Base-by-base conservation (phyloP, 768 basidiomycete genomes). In the Lactarius vividus region DNA sequence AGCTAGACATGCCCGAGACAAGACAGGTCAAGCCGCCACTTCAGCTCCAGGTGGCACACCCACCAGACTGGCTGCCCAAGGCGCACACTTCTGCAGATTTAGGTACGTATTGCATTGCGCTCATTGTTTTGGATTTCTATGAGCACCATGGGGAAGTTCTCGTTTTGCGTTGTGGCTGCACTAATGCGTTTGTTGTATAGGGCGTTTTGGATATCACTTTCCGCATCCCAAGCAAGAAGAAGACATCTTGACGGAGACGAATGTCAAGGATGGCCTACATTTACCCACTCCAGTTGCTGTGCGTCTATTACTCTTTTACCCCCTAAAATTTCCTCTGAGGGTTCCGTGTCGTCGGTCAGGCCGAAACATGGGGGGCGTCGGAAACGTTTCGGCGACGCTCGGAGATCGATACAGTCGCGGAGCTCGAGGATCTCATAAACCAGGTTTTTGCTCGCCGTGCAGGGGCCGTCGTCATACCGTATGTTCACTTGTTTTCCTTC, bases 161-260 rank as follows among this genome's bases (percentile, higher is more conserved):
- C 26, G 15, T 31, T 8, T 6, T n/a, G 15, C 10, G 26, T 31
- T 18, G 55, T 35, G 23, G 49, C 6, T 31, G 11, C 4, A 15
- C 59, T 54, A 23, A 62, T 33, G 8, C 37, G 49, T 37, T 26
- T 49, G 10, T 10, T 52, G 40, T 63, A 2, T 62, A 94, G 92
- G 92, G 20, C 92, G 88, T 73, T 79, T 83, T 62, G 89, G 90
- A 13, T 92, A 89, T 70, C 81, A 87, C 73, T 92, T 92, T 53
- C 90, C 92, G 7, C 82, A 83, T 46, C 84, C 87, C 20, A 82
- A 84, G 6, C 89, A 92, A 73, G 86, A 88, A 62, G 92, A 94
- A 73, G 91, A 92, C 70, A 72, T 84, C 2, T 77, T 94, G 52
- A 86, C 89, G 0, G 83, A 86, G 52, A 68, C 72, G 0, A 88